phyloP scores from a whole-genome alignment of 23 red algal species.

The Gracilariopsis chorda region DNA sequence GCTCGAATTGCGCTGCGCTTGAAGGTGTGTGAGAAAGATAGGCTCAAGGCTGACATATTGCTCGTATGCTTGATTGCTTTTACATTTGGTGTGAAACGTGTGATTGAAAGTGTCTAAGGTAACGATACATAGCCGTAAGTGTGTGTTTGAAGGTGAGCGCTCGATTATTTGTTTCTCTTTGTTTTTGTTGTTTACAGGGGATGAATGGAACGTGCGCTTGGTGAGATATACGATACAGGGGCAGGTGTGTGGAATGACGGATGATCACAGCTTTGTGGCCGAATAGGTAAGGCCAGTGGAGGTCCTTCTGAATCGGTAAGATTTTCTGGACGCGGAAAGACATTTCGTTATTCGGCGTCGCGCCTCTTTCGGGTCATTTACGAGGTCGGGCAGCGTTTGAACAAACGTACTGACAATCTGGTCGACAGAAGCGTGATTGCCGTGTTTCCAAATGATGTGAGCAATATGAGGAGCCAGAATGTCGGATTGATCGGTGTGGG shows the following conservation, averaged over 20 bases:
- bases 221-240: no score
- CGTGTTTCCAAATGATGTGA: slow-evolving; percentile 20
- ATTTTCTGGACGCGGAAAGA: slow-evolving; percentile 13
- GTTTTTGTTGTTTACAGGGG: slow-evolving; percentile 19
- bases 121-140: no score
- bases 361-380: neutral
- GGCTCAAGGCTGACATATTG: slow-evolving; percentile 10
- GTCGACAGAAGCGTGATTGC: slow-evolving; percentile 7
- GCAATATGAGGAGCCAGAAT: slow-evolving; percentile 20
- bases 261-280: slow-evolving; percentile 1
- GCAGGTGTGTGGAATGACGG: no score
- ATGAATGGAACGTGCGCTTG: no score
- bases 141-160: slow-evolving; percentile 1
- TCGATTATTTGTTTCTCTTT: neutral
- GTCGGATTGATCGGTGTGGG: neutral
- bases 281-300: slow-evolving; percentile 5
- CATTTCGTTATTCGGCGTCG: slow-evolving; percentile 6
- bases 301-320: slow-evolving; percentile 9
- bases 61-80: slow-evolving; percentile 21
- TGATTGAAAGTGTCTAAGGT: neutral
- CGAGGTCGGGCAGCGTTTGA: neutral
- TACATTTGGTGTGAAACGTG: neutral
- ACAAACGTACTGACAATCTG: neutral
- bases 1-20: no score
- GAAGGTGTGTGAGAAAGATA: neutral